Evolutionary conservation across 192 early-diverging fungal species (phyloP).

Genomic region (Backusella westeae): DNA sequence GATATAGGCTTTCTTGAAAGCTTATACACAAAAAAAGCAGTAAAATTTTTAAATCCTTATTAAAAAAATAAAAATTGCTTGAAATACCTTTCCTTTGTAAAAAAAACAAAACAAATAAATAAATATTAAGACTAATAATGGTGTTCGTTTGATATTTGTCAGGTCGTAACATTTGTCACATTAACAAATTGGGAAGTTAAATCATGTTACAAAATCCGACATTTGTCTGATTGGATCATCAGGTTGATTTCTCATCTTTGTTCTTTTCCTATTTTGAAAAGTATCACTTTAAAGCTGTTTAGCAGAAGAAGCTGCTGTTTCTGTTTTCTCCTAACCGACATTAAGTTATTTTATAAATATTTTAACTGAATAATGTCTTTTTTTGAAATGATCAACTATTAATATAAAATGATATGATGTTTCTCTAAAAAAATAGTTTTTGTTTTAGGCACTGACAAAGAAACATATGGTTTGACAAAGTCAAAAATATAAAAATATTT

Average conservation of each 20-base stretch:
- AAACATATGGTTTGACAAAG: background rate
- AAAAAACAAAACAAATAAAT: background rate
- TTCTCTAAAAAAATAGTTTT: background rate
- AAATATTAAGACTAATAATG: background rate
- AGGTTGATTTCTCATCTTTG: background rate
- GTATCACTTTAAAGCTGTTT: background rate
- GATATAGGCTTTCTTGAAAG: background rate
- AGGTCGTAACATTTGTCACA: background rate
- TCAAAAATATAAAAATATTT: background rate
- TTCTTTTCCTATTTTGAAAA: background rate
- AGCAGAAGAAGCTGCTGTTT: background rate
- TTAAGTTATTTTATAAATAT: background rate
- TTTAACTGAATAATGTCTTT: too few species aligned
- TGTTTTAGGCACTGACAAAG: background rate
- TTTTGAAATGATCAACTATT: background rate
- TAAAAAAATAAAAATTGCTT: background rate
- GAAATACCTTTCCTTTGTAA: background rate
- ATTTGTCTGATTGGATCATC: background rate
- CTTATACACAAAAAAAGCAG: slow-evolving; percentile 1
- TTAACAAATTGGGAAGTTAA: background rate
- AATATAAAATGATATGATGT: background rate
- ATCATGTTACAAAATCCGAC: background rate
- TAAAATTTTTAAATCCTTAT: background rate
- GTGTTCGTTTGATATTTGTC: background rate
- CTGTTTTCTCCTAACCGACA: background rate